Evolutionary conservation across 2,329 filamentous ascomycete species (phyloP), one percentile per base, ranked within the genome.

Genomic region (Blastomyces silverae): DNA sequence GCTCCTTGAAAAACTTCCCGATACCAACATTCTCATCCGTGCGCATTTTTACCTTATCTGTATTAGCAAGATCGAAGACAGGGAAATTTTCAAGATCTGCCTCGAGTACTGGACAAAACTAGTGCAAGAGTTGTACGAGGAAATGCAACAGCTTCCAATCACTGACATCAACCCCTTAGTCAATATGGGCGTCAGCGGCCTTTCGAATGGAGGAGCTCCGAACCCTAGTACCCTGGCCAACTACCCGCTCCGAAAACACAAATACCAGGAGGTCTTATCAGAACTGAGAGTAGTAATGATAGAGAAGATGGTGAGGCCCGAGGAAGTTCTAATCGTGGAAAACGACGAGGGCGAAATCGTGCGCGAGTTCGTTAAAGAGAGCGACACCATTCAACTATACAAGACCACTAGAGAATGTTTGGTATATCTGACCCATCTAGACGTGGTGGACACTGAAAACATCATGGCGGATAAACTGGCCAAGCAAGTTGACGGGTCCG

Each of bases 381-480:
- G 92, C 71, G 94, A 99, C 77, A 99, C 94, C 0, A 97, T 99
- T 56, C 94, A 99, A 79, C 85, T 99, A 1, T 99, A 99, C 85
- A 99, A 99, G 84, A 97, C 94, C 2, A 99, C 96, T 62, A 85
- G 94, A 73, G 95, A 99, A 76, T 97, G 94, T 72, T 81, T 99
- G 62, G 94, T 99, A 64, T 99, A 97, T 77, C 84, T 99, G 64
- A 99, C 95, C 44, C 94, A 99, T 81, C 81, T 99, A 73, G 94
- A 99, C 73, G 95, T 99, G 52, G 88, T 96, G 67, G 94, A 99
- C 74, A 99, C 93, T 0, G 94, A 99, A 79, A 90, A 90, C 68
- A 99, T 99, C 81, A 99, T 99, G 95, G 97, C 94, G 4, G 95
- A 99, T 75, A 99, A 99, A 80, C 83, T 99, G 63, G 88, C 92